Conservation (phyloP, 805 yeast genomes). For the Candida railenensis region DNA sequence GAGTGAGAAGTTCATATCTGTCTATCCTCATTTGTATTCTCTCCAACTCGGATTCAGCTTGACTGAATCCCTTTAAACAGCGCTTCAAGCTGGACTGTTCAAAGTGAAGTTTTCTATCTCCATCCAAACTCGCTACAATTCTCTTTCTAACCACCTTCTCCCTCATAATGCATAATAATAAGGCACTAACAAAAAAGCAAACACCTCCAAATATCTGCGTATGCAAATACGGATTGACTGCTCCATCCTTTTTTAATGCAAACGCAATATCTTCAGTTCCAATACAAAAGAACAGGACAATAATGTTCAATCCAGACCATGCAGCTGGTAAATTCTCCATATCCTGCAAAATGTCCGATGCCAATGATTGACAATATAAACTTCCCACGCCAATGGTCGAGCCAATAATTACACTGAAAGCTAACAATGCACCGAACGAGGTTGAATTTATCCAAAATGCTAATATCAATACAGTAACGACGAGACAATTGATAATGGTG, state of each 20-base stretch:
- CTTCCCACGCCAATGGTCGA: conserved; percentile 30
- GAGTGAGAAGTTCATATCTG: conserved; percentile 8
- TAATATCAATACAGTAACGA: conserved; percentile 23
- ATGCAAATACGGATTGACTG: conserved; percentile 47
- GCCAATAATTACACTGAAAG: conserved; percentile 29
- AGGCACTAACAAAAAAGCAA: conserved; percentile 41
- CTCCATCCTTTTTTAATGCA: conserved; percentile 29
- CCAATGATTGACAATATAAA: conserved; percentile 22
- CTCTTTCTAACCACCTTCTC: conserved; percentile 49
- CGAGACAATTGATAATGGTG: conserved; percentile 17
- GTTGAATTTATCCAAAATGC: conserved; percentile 41
- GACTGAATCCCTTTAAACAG: conserved; percentile 9
- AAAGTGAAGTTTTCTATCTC: conserved; percentile 4
- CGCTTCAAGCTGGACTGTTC: conserved; percentile 7
- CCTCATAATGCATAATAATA: conserved; percentile 47
- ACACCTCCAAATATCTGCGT: conserved; percentile 62
- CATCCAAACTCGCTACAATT: conserved; percentile 19
- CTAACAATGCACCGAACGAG: conserved; percentile 29
- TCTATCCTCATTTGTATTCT: neutral
- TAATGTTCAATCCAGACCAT: conserved; percentile 38
- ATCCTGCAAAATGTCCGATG: conserved; percentile 22
- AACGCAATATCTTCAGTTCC: conserved; percentile 57
- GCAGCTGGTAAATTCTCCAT: conserved; percentile 31
- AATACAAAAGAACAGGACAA: conserved; percentile 31
- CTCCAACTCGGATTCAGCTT: neutral